phyloP scores from a whole-genome alignment of 2,329 filamentous ascomycete species.

The Arthrobotrys entomopaga region DNA sequence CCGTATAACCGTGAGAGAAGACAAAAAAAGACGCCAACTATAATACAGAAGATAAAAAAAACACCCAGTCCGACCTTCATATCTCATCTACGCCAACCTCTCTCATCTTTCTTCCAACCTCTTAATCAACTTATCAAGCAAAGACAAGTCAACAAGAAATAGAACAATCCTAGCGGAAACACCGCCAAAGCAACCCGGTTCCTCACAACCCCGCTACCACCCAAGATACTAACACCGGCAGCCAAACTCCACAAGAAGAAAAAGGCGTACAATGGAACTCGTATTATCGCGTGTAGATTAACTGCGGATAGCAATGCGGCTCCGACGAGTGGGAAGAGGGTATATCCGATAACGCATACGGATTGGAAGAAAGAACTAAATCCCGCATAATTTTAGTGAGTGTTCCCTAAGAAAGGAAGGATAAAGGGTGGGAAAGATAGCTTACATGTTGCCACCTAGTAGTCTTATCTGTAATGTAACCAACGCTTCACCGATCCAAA shows the following conservation, averaged over 20 bases:
- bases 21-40: constrained; percentile 13
- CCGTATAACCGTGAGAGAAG: constrained; percentile 1
- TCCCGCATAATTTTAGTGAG: constrained; percentile 58
- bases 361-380: constrained; percentile 94
- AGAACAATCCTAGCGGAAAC: constrained; percentile 94
- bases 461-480: constrained; percentile 99
- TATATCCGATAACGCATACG: constrained; percentile 97
- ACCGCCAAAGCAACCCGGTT: constrained; percentile 94
- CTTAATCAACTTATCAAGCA: constrained; percentile 86
- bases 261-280: constrained; percentile 89
- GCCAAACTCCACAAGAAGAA: constrained; percentile 92
- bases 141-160: constrained; percentile 88
- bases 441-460: constrained; percentile 95
- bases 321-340: constrained; percentile 94
- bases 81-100: no score
- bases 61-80: no score
- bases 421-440: constrained; percentile 58
- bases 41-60: constrained; percentile 5
- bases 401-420: not conserved
- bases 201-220: constrained; percentile 93
- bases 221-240: constrained; percentile 93
- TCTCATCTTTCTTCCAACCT: not conserved
- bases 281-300: constrained; percentile 78
- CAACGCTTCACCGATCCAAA: constrained; percentile 96
- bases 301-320: constrained; percentile 89